These are phyloP conservation scores for Nitzschia sp. DNA, from an alignment of 108 stramenopile species.

Conservation along the genomic window DNA sequence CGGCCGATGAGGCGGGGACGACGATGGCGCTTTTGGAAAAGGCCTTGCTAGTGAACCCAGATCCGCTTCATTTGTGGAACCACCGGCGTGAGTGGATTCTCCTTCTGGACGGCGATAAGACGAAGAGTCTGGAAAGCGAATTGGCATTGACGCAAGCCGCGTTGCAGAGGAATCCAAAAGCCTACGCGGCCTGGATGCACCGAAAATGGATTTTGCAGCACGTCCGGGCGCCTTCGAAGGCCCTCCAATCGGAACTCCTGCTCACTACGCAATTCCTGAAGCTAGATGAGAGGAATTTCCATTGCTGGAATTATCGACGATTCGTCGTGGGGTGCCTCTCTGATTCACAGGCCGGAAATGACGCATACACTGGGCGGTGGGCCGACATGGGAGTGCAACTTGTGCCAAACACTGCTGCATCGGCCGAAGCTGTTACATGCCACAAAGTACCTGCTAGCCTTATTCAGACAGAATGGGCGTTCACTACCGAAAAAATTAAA, in stretches of 20 bases:
- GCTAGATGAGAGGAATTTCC: slow-evolving; percentile 96
- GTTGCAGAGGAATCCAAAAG: slow-evolving; percentile 93
- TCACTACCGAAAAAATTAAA: slow-evolving; percentile 83
- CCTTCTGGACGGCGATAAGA: slow-evolving; percentile 12
- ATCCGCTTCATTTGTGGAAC: slow-evolving; percentile 96
- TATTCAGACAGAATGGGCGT: slow-evolving; percentile 81
- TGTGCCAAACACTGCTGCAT: background rate
- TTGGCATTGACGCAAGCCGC: slow-evolving; percentile 76
- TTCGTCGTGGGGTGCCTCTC: slow-evolving; percentile 59
- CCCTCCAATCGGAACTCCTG: slow-evolving; percentile 66
- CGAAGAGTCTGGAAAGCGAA: slow-evolving; percentile 35
- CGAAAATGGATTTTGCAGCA: slow-evolving; percentile 91
- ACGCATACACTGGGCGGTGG: background rate
- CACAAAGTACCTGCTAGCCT: slow-evolving; percentile 24
- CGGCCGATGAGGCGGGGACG: slow-evolving; percentile 9
- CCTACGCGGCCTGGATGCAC: slow-evolving; percentile 98
- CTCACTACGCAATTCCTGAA: slow-evolving; percentile 83
- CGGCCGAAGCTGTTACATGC: background rate
- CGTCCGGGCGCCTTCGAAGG: slow-evolving; percentile 16
- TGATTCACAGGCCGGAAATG: background rate
- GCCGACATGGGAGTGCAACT: slow-evolving; percentile 67
- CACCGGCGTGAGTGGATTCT: slow-evolving; percentile 84
- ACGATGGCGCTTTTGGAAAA: slow-evolving; percentile 69
- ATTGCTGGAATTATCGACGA: slow-evolving; percentile 98
- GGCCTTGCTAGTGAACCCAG: slow-evolving; percentile 89